Evolutionary conservation across 2,329 filamentous ascomycete genomes (phyloP), one percentile per base, ranked within the genome.

Genomic region (Pleurostoma richardsiae): DNA sequence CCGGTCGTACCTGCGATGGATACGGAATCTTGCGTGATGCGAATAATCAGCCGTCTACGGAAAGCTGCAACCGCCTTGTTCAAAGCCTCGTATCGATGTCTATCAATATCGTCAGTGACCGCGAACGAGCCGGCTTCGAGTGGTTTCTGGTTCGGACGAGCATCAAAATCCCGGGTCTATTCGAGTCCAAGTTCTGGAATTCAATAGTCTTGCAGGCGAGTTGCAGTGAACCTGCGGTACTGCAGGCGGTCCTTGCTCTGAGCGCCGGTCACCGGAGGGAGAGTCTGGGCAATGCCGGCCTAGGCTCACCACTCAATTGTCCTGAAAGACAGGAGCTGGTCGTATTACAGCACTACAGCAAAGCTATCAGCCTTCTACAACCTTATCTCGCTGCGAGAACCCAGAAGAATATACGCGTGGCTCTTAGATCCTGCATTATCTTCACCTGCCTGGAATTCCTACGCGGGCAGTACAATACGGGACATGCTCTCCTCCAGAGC

Each of bases 121-220:
- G 67, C 30, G 66, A 73, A 39, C 52, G 53, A 8, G 45, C 44
- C 1, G 63, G 58, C 46, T 63, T 73, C n/a, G 65, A 70, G 19
- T 76, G 70, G 63, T 77, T 77, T 56, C 62, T 61, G 19, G 54
- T 55, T 30, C 64, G 64, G 19, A 71, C 65, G 4, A 55, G 55
- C 1, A 52, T 54, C 4, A 71, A 70, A 44, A 48, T 72, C 1
- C 62, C 61, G 0, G 67, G 66, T 1, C 56, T 57, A 3, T 71
- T 68, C 44, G 50, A 48, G 26, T 67, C 62, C 29, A 48, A 49
- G 1, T 70, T 72, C 40, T 71, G 69, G 69, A 54, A 55, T 29
- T 55, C 50, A 5, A 56, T 70, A 6, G 46, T 72, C 10, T 54
- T 69, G 30, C 68, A 70, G 39, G 61, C 61, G 5, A 61, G 61